phyloP scores from a whole-genome alignment of 129 eudicot species.

The Tagetes patula region DNA sequence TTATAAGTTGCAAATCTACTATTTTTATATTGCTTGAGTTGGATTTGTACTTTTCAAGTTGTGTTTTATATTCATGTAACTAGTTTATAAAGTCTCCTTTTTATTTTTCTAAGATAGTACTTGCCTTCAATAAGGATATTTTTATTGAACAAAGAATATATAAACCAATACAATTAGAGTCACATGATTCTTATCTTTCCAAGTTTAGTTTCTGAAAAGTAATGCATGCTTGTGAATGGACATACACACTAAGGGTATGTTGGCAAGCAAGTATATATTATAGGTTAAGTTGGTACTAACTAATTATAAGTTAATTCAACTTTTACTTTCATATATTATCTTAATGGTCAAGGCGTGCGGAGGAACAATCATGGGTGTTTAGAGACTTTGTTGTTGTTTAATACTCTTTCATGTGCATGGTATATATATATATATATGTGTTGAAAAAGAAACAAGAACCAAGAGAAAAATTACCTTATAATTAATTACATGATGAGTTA shows the following conservation, averaged over 20 bases:
- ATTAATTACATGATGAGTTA: too few relatives aligned
- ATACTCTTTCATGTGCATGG: too few relatives aligned
- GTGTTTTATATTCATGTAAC: neutral
- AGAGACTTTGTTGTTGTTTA: slow-evolving; percentile 25
- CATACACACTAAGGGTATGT: slow-evolving; percentile 12
- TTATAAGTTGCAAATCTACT: slow-evolving; percentile 25
- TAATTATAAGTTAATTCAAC: neutral
- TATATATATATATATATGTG: too few relatives aligned
- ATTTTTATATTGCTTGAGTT: slow-evolving; percentile 23
- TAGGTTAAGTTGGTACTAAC: slow-evolving; percentile 11
- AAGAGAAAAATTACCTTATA: too few relatives aligned
- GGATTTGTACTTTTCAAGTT: slow-evolving; percentile 29
- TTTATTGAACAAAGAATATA: neutral
- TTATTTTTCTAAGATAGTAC: neutral
- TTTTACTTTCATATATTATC: neutral
- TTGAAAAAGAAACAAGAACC: too few relatives aligned
- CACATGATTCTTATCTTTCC: slow-evolving; percentile 31
- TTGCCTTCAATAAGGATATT: neutral
- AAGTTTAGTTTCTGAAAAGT: slow-evolving; percentile 25
- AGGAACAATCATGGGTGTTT: slow-evolving; percentile 5
- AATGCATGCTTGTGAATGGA: slow-evolving; percentile 24
- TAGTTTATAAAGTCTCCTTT: slow-evolving; percentile 17
- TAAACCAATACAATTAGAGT: slow-evolving; percentile 25
- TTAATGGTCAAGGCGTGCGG: slow-evolving; percentile 21
- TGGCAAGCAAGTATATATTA: neutral